Conservation (phyloP, 2,329 filamentous ascomycete species). For the Aspergillus intermedius region DNA sequence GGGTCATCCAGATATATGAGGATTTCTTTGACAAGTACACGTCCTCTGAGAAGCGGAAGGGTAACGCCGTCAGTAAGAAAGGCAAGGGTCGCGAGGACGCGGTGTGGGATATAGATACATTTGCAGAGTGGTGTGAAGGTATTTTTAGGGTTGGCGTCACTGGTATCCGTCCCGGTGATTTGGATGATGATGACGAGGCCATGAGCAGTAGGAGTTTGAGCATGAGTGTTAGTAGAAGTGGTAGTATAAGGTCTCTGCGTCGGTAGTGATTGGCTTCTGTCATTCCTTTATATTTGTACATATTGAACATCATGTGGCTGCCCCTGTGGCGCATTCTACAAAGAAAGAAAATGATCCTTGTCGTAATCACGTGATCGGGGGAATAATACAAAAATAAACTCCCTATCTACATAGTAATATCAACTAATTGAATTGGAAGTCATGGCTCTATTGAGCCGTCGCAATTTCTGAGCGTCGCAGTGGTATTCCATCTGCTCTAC, state of each 20-base stretch:
- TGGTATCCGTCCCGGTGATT: constrained; percentile 18
- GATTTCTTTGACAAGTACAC: constrained; percentile 54
- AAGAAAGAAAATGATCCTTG: too few species aligned
- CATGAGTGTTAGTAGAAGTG: constrained; percentile 7
- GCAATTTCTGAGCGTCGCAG: too few species aligned
- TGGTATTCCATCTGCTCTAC: too few species aligned
- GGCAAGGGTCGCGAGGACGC: constrained; percentile 57
- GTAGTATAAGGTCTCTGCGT: constrained; percentile 5
- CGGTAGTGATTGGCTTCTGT: not conserved
- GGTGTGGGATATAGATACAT: constrained; percentile 59
- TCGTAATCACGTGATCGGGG: too few species aligned
- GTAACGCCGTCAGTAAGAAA: constrained; percentile 38
- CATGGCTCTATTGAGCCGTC: too few species aligned
- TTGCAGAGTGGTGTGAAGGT: constrained; percentile 55
- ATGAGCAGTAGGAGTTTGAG: constrained; percentile 8
- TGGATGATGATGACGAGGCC: constrained; percentile 6
- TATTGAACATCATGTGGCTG: too few species aligned
- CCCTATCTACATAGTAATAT: too few species aligned
- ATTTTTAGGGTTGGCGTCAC: constrained; percentile 52
- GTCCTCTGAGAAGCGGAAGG: constrained; percentile 34
- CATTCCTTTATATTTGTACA: not conserved
- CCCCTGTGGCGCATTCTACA: too few species aligned
- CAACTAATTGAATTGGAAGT: too few species aligned
- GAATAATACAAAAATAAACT: too few species aligned
- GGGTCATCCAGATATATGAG: constrained; percentile 57